Conservation (phyloP, 306 rosid genomes). For the Vigna trinervia region DNA sequence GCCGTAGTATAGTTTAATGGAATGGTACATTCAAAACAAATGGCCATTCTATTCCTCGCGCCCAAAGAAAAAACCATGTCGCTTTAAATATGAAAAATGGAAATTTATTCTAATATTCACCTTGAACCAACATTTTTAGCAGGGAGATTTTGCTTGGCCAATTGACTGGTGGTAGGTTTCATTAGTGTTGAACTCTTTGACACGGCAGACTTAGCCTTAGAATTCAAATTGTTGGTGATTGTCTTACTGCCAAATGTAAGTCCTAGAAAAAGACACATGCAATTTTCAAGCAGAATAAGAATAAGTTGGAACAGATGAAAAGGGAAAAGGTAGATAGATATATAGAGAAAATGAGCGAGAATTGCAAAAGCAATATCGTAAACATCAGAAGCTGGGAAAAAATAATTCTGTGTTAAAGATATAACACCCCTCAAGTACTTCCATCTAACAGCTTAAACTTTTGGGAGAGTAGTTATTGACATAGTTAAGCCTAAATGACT, state of each 20-base stretch:
- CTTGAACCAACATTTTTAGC: conserved; percentile 60
- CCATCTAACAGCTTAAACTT: conserved; percentile 9
- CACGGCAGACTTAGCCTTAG: conserved; percentile 50
- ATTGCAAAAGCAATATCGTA: background rate
- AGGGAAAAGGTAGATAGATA: conserved; percentile 1
- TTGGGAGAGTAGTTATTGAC: conserved; percentile 5
- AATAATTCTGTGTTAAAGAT: conserved; percentile 19
- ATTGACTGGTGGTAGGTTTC: conserved; percentile 88
- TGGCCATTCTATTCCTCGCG: conserved; percentile 4
- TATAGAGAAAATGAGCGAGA: background rate
- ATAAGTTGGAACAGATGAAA: background rate
- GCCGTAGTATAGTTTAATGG: conserved; percentile 11
- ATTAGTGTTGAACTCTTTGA: conserved; percentile 76
- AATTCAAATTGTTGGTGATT: conserved; percentile 43
- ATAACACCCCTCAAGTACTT: conserved; percentile 17
- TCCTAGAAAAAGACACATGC: conserved; percentile 54
- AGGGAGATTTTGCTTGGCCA: conserved; percentile 73
- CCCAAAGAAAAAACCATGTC: background rate
- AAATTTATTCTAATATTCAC: conserved; percentile 52
- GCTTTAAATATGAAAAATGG: conserved; percentile 1
- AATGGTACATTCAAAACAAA: conserved; percentile 35
- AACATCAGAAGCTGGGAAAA: conserved; percentile 4
- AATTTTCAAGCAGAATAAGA: conserved; percentile 35
- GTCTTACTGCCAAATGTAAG: conserved; percentile 52
- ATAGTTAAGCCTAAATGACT: conserved; percentile 4